Percentiles rank a stretch among this genome's conserved stretches.
These are phyloP conservation scores for Micromonas pusilla DNA, from an alignment of 139 green algal species.

Conservation along the genomic window DNA sequence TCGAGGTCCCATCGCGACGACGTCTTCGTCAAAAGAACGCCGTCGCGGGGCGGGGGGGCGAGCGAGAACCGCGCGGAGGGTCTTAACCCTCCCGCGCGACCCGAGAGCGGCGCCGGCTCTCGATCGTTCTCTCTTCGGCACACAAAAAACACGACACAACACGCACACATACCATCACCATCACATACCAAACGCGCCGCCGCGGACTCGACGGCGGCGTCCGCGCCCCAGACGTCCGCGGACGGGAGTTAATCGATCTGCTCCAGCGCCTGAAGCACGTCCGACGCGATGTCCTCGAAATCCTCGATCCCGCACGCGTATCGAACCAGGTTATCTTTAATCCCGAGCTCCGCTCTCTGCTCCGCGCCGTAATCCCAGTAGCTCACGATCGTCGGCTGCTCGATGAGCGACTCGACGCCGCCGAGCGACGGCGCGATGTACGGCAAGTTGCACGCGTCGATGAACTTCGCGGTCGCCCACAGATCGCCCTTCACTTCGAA, in stretches of 20 bases:
- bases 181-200: too few species aligned
- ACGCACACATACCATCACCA: too few species aligned
- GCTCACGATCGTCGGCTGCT: slow-evolving; percentile 94
- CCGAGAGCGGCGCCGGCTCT: too few species aligned
- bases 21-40: neutral
- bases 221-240: too few species aligned
- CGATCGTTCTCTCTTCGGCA: too few species aligned
- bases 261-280: slow-evolving; percentile 86
- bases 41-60: too few species aligned
- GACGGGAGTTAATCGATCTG: too few species aligned
- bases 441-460: slow-evolving; percentile 81
- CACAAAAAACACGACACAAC: too few species aligned
- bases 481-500: slow-evolving; percentile 88
- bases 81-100: too few species aligned
- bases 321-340: slow-evolving; percentile 95
- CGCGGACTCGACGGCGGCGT: too few species aligned
- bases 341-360: slow-evolving; percentile 81
- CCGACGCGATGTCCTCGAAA: slow-evolving; percentile 87
- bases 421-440: slow-evolving; percentile 98
- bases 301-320: slow-evolving; percentile 88
- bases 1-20: neutral
- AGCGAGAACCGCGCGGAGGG: too few species aligned
- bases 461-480: slow-evolving; percentile 79
- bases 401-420: slow-evolving; percentile 94
- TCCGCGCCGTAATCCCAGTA: slow-evolving; percentile 70